Evolutionary conservation across 345 rosid genomes (phyloP).

Genomic region (Salix viminalis): DNA sequence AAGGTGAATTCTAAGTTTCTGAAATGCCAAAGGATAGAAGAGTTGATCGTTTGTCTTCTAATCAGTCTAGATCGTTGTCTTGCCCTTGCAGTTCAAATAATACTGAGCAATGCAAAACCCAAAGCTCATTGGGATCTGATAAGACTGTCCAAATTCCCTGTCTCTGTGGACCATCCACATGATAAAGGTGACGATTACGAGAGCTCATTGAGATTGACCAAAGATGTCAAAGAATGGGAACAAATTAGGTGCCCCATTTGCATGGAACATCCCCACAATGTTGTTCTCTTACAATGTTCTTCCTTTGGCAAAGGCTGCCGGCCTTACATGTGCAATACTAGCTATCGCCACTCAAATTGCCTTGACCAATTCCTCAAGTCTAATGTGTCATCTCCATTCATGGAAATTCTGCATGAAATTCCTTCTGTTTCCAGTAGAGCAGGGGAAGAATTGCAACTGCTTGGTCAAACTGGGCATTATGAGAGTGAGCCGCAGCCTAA

Average conservation of each 20-base stretch:
- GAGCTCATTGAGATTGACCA: not conserved
- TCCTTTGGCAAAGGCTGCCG: conserved; percentile 56
- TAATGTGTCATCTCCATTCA: conserved; percentile 21
- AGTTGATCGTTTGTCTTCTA: conserved; percentile 23
- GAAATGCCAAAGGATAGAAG: conserved; percentile 54
- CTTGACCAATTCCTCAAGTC: conserved; percentile 45
- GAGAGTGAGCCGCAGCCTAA: conserved; percentile 37
- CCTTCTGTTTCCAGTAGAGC: not conserved
- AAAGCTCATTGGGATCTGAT: conserved; percentile 14
- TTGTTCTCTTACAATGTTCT: conserved; percentile 56
- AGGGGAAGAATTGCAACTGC: too few species aligned
- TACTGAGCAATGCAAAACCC: conserved; percentile 20
- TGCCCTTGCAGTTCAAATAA: conserved; percentile 20
- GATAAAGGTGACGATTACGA: not conserved
- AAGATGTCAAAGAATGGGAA: conserved; percentile 57
- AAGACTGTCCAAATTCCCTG: not conserved
- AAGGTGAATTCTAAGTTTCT: not conserved
- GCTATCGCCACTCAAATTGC: conserved; percentile 67
- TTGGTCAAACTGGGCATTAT: not conserved
- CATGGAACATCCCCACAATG: conserved; percentile 79
- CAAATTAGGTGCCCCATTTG: conserved; percentile 63
- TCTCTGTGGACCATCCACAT: not conserved
- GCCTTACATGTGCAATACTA: conserved; percentile 72
- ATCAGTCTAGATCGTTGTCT: not conserved
- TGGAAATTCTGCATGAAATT: conserved; percentile 25